A percentile compares a stretch with the other conserved stretches of the same genome.
Conservation (phyloP, 2,329 filamentous ascomycete species). For the Neonectria sp. region DNA sequence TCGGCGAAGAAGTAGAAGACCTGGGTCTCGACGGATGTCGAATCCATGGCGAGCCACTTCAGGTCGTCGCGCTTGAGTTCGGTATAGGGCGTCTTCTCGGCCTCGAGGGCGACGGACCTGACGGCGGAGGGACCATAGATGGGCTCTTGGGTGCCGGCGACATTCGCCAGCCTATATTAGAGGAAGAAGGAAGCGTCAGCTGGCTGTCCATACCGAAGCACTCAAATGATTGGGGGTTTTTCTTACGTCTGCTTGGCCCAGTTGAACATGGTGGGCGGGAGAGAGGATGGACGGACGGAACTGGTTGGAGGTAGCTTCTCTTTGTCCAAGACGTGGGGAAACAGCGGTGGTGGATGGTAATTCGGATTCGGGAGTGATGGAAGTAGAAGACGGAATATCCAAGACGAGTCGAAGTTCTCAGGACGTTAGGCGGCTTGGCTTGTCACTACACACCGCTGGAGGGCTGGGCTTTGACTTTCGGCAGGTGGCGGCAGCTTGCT, state of each 20-base stretch:
- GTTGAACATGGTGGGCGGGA: conserved; percentile 80
- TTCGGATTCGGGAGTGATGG: conserved; percentile 11
- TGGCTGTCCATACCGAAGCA: conserved; percentile 9
- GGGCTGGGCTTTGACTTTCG: conserved; percentile 9
- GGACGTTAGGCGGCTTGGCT: conserved; percentile 5
- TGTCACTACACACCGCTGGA: conserved; percentile 29
- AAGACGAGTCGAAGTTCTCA: conserved; percentile 20
- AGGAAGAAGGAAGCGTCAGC: conserved; percentile 37
- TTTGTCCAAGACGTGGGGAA: conserved; percentile 9
- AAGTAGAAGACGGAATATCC: conserved; percentile 21
- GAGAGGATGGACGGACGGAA: conserved; percentile 2
- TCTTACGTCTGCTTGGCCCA: conserved; percentile 93
- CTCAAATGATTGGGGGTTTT: conserved; percentile 25
- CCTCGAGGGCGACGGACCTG: conserved; percentile 86
- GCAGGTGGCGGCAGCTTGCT: conserved; percentile 13
- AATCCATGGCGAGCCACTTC: conserved; percentile 86
- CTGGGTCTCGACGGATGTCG: conserved; percentile 94
- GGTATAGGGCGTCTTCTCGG: conserved; percentile 83
- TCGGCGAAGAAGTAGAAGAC: conserved; percentile 92
- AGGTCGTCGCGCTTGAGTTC: conserved; percentile 84
- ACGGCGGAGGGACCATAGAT: conserved; percentile 94
- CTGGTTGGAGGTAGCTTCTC: neutral
- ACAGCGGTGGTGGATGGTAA: conserved; percentile 7
- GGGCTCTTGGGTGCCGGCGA: conserved; percentile 96
- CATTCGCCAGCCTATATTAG: conserved; percentile 74